A percentile compares a stretch with the other conserved stretches of the same genome.
phyloP scores from a whole-genome alignment of 2,329 filamentous ascomycete genomes.

The Fusarium praegraminearum region DNA sequence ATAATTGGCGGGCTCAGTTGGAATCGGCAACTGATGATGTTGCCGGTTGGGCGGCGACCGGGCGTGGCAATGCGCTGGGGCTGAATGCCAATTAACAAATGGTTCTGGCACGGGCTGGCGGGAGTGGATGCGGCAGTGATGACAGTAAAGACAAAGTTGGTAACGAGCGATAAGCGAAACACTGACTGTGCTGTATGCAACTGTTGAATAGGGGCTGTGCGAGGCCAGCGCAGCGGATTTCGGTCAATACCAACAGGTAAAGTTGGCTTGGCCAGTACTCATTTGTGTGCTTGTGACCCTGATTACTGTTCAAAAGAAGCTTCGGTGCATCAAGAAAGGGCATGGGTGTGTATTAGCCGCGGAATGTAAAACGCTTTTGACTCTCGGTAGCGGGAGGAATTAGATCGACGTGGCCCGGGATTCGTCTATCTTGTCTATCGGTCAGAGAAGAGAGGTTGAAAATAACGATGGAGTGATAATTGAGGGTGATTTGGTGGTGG shows the following conservation, averaged over 20 bases:
- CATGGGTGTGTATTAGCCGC: not conserved
- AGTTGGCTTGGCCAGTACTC: slow-evolving; percentile 23
- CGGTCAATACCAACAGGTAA: slow-evolving; percentile 37
- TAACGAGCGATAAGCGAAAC: slow-evolving; percentile 27
- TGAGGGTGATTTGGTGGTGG: not conserved
- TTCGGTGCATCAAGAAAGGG: slow-evolving; percentile 7
- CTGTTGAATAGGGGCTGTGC: slow-evolving; percentile 36
- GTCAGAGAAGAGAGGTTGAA: slow-evolving; percentile 21
- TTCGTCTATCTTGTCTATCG: slow-evolving; percentile 18
- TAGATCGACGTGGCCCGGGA: slow-evolving; percentile 16
- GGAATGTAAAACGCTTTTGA: slow-evolving; percentile 19
- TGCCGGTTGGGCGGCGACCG: slow-evolving; percentile 24
- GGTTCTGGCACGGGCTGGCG: slow-evolving; percentile 35
- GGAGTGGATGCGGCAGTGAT: slow-evolving; percentile 40
- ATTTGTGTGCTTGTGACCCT: slow-evolving; percentile 23
- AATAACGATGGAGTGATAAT: slow-evolving; percentile 2
- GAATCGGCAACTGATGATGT: slow-evolving; percentile 12
- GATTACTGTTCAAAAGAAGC: not conserved
- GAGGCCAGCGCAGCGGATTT: slow-evolving; percentile 33
- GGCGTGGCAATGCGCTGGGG: slow-evolving; percentile 40
- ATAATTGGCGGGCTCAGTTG: slow-evolving; percentile 11
- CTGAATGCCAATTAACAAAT: slow-evolving; percentile 39
- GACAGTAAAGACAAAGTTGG: slow-evolving; percentile 5
- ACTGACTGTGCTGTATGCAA: slow-evolving; percentile 9
- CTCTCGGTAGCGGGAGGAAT: slow-evolving; percentile 37